Conservation (phyloP, 805 yeast species). For the Candida parachauliodes region DNA sequence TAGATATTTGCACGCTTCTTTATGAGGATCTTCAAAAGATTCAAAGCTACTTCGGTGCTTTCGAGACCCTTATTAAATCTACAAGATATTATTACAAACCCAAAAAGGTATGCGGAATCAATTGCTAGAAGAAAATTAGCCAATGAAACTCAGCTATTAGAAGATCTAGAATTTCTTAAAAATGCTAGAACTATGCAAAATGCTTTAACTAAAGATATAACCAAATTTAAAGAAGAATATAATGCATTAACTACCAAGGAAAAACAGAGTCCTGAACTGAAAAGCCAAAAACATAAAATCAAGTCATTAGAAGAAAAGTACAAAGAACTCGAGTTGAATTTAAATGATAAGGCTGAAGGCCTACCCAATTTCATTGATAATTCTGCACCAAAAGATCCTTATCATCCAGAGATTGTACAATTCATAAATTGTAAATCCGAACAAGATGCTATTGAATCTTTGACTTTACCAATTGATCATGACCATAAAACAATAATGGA, state of each 20-base stretch:
- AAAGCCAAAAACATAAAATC: constrained; percentile 22
- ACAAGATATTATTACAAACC: constrained; percentile 18
- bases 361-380: constrained; percentile 64
- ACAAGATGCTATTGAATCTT: constrained; percentile 2
- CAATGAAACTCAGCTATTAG: constrained; percentile 4
- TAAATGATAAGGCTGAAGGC: constrained; percentile 40
- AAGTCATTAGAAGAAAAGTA: constrained; percentile 23
- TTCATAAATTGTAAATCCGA: constrained; percentile 49
- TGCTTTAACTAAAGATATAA: constrained; percentile 19
- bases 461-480: constrained; percentile 11
- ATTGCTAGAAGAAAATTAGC: constrained; percentile 25
- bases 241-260: constrained; percentile 8
- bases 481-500: constrained; percentile 77
- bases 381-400: constrained; percentile 38
- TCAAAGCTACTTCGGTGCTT: constrained; percentile 11
- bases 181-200: constrained; percentile 20
- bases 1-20: background rate
- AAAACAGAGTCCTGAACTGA: no score
- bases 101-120: constrained; percentile 21
- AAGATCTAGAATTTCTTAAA: background rate
- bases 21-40: constrained; percentile 1
- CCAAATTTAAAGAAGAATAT: constrained; percentile 21
- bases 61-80: constrained; percentile 24
- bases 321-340: constrained; percentile 27
- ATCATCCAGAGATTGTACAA: constrained; percentile 43